A percentile compares a stretch with the other conserved stretches of the same genome.
Evolutionary conservation across 2,329 filamentous ascomycete genomes (phyloP).

Genomic region (Trichophaea hybrida): DNA sequence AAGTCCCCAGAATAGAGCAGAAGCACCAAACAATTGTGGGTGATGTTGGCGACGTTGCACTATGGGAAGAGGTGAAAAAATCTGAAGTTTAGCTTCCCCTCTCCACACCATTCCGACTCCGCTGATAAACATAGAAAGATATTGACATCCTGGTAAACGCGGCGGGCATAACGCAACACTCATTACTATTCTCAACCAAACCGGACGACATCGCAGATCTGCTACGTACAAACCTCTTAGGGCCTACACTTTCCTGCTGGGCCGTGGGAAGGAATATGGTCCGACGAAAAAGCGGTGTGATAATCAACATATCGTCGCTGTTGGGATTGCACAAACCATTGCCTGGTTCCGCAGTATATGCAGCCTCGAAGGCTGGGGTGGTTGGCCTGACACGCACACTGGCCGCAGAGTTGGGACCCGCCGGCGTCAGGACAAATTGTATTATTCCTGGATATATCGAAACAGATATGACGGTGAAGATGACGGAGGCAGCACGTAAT

Average conservation of each 20-base stretch:
- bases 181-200: constrained; percentile 44
- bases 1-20: constrained; percentile 3
- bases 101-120: too few species aligned
- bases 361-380: constrained; percentile 67
- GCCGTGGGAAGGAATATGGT: constrained; percentile 39
- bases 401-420: constrained; percentile 45
- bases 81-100: constrained; percentile 14
- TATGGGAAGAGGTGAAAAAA: constrained; percentile 27
- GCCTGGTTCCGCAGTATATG: constrained; percentile 56
- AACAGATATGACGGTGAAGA: constrained; percentile 65
- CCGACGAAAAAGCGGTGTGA: constrained; percentile 35
- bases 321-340: not conserved
- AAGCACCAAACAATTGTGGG: constrained; percentile 19
- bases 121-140: not conserved
- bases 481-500: constrained; percentile 15
- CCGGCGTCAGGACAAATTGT: constrained; percentile 60
- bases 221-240: constrained; percentile 55
- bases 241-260: constrained; percentile 49
- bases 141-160: constrained; percentile 60
- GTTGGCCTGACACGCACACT: constrained; percentile 56
- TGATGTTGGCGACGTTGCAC: constrained; percentile 20
- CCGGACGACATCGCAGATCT: constrained; percentile 41
- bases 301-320: constrained; percentile 70
- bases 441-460: constrained; percentile 72
- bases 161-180: constrained; percentile 56